Evolutionary conservation across 805 yeast genomes (phyloP).

Genomic region (Metschnikowia kunwiensis): DNA sequence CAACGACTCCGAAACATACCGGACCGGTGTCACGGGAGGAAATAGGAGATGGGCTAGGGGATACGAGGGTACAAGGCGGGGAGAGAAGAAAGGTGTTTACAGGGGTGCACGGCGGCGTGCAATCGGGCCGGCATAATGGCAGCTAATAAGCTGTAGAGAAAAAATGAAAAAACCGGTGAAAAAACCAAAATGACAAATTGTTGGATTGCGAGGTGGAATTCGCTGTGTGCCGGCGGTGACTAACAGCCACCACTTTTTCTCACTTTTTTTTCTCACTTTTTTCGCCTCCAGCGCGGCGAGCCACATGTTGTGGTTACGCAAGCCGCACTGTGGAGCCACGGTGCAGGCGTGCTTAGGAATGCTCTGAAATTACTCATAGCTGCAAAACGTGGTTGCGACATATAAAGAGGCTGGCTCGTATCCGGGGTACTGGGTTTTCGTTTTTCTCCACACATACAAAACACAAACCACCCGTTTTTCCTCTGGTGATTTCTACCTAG

Average conservation of each 20-base stretch:
- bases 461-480: no score
- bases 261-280: constrained; percentile 1
- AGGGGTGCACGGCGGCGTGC: no score
- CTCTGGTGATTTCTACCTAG: no score
- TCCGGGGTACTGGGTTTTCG: not conserved
- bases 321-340: constrained; percentile 5
- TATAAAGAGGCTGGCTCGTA: constrained; percentile 6
- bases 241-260: constrained; percentile 6
- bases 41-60: no score
- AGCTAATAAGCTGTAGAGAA: no score
- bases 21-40: not conserved
- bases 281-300: constrained; percentile 1
- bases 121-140: no score
- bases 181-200: no score
- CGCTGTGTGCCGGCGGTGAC: constrained; percentile 1
- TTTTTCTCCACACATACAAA: constrained; percentile 1
- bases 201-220: constrained; percentile 7
- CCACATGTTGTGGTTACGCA: constrained; percentile 12
- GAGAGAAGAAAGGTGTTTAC: no score
- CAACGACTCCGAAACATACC: not conserved
- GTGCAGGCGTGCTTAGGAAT: constrained; percentile 3
- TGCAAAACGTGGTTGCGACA: constrained; percentile 13
- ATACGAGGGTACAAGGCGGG: no score
- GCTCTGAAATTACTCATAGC: constrained; percentile 11
- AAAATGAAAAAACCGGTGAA: no score